phyloP scores from a whole-genome alignment of 2,329 filamentous ascomycete genomes.

The Monascus ruber region DNA sequence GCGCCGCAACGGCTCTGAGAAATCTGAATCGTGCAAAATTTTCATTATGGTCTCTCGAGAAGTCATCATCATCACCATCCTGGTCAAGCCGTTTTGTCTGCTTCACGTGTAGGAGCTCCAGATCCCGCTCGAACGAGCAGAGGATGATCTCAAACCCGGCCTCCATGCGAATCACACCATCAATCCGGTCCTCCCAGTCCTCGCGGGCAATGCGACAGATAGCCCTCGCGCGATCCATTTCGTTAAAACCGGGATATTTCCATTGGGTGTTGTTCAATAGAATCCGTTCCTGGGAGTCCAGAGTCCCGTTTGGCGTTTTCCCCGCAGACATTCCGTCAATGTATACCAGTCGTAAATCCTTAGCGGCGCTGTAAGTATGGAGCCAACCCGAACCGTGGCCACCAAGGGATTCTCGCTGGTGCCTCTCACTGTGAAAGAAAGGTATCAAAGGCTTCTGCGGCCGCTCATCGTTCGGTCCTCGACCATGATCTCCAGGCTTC shows the following conservation, averaged over 20 bases:
- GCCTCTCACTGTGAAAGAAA: neutral
- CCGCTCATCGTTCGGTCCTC: neutral
- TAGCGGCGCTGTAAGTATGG: slow-evolving; percentile 52
- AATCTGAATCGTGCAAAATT: slow-evolving; percentile 2
- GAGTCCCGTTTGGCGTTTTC: slow-evolving; percentile 53
- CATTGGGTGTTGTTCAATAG: slow-evolving; percentile 36
- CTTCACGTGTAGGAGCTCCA: slow-evolving; percentile 27
- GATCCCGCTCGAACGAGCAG: slow-evolving; percentile 46
- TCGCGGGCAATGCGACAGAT: slow-evolving; percentile 44
- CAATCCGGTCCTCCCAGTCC: slow-evolving; percentile 42
- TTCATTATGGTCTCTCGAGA: slow-evolving; percentile 2
- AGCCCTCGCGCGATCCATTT: slow-evolving; percentile 41
- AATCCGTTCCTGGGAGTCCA: slow-evolving; percentile 56
- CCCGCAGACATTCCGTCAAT: slow-evolving; percentile 60
- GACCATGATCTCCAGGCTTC: neutral
- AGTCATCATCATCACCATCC: neutral
- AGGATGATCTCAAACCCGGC: slow-evolving; percentile 60
- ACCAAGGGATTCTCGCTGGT: slow-evolving; percentile 1
- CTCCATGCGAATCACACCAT: slow-evolving; percentile 58
- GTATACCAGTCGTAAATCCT: slow-evolving; percentile 52
- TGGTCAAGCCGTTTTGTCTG: slow-evolving; percentile 8
- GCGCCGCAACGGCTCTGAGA: slow-evolving; percentile 16
- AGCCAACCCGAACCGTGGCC: slow-evolving; percentile 41
- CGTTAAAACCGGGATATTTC: slow-evolving; percentile 16
- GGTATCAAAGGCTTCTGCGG: neutral